Base-by-base conservation (phyloP, 1,284 basidiomycete genomes). In the Trichosporon sp. region DNA sequence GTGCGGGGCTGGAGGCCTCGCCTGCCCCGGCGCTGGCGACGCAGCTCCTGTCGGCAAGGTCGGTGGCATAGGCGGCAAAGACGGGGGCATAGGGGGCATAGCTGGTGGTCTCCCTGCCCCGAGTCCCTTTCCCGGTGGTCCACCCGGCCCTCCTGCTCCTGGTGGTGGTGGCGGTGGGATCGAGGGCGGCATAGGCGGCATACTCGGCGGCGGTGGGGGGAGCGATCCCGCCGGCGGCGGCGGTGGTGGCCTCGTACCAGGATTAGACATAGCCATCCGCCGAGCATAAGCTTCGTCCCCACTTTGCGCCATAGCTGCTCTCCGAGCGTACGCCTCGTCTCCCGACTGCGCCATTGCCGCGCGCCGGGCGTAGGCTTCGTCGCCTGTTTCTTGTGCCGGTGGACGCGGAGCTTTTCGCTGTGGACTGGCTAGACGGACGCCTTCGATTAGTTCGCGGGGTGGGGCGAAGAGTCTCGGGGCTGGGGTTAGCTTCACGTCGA, bases 381-480 rank as follows among this genome's bases (percentile, higher is more conserved):
- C 75, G 0, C 76, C 66, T 0, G 57, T 63, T 4, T 40, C 36
- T 7, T 60, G 27, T 0, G 74, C 66, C 4, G 63, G 10, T 21
- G 31, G 21, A 5, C 59, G 37, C 49, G 23, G 62, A 9, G 29
- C 33, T 34, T 27, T 44, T 4, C 46, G 9, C 13, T 23, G 46
- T 13, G 46, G 46, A 4, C n/a, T 21, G n/a, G 46, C 46, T 10
- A 52, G 9, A 2, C 46, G 46, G 10, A 52, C 46, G 46, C 46
- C 46, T 37, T 65, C 59, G 2, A 61, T 65, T 61, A 70, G 61
- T 9, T 69, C 64, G 56, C 70, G 73, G 3, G 79, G 79, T 3
- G 78, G 78, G 1, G 79, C 79, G 44, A 77, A 80, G 63, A 76
- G 68, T 56, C 70, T 76, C 8, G 78, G 77, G 4, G 79, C 78